Conservation (phyloP, 2,329 filamentous ascomycete genomes). For the Curvularia spicifera region DNA sequence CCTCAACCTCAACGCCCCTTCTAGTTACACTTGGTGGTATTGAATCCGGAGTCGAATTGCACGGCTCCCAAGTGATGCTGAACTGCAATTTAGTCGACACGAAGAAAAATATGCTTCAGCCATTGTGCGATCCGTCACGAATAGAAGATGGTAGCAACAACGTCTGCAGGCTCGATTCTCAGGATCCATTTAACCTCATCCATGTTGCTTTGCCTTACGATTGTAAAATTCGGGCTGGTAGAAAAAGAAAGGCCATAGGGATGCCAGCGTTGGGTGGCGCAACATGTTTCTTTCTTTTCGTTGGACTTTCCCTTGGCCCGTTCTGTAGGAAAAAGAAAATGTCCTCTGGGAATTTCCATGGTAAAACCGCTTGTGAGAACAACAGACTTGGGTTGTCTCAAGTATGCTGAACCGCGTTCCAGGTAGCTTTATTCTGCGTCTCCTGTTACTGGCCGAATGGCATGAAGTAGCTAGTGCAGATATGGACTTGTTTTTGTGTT, state of each 20-base stretch:
- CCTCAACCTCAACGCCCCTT: neutral
- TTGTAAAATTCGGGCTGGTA: neutral
- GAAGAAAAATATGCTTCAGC: neutral
- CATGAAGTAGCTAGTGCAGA: neutral
- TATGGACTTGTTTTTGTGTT: neutral
- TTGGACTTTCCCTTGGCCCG: neutral
- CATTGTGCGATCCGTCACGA: neutral
- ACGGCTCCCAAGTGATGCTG: neutral
- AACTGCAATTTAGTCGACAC: neutral
- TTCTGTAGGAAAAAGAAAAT: neutral
- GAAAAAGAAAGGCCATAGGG: neutral
- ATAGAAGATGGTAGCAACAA: neutral
- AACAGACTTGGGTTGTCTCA: neutral
- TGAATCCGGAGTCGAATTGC: neutral
- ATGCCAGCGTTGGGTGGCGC: neutral
- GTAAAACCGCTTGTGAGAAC: neutral
- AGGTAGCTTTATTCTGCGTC: neutral
- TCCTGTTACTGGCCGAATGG: neutral
- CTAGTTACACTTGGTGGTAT: neutral
- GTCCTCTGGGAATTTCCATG: neutral
- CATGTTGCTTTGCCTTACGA: neutral
- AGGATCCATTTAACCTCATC: neutral
- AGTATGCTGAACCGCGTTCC: neutral
- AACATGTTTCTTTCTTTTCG: neutral
- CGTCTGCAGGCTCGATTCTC: neutral